Evolutionary conservation across 805 yeast genomes (phyloP), one percentile per base, ranked within the genome.

Genomic region (Saccharomyces jurei): DNA sequence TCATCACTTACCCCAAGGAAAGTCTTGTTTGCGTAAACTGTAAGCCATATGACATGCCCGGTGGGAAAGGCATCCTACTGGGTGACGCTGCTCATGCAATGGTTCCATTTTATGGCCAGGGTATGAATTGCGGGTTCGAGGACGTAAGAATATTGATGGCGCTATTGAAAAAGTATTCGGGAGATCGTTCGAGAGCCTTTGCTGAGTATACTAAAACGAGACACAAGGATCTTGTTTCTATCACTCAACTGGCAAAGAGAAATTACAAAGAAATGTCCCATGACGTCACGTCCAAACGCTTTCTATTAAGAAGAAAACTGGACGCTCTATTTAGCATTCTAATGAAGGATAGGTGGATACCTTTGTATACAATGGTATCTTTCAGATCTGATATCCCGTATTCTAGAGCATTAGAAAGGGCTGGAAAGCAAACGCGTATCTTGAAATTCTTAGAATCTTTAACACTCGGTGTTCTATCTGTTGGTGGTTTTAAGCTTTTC

Each of bases 61-160:
- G 83, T 49, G 68, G 66, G 9, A 79, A 80, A 54, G 83, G 83
- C 14, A 72, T 91, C 9, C 71, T 91, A 11, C 71, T 91, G 29
- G 97, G 97, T 5, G 97, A 91, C 68, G 96, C 97, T 0, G 96
- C 97, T 0, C 97, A 91, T 71, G 82, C 94, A 29, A 91, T 90
- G 96, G 97, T 91, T 5, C 97, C 97, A n/a, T 91, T 91, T 69
- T 91, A 90, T 66, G 97, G 97, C 9, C 97, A 91, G 69, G 97
- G 97, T 4, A 86, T 91, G 92, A 91, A 91, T 69, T 88, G 96
- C 66, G 97, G 97, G 1, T 86, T 91, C 68, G 97, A 91, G 70
- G 97, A 92, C 62, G 91, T 91, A 25, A 74, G 83, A 54, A 81
- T 84, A 1, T 71, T 91, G 52, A 72, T 86, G 72, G 76, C 79